These are phyloP conservation scores for Linum usitatissimum DNA, from an alignment of 345 rosid species.

Conservation along the genomic window DNA sequence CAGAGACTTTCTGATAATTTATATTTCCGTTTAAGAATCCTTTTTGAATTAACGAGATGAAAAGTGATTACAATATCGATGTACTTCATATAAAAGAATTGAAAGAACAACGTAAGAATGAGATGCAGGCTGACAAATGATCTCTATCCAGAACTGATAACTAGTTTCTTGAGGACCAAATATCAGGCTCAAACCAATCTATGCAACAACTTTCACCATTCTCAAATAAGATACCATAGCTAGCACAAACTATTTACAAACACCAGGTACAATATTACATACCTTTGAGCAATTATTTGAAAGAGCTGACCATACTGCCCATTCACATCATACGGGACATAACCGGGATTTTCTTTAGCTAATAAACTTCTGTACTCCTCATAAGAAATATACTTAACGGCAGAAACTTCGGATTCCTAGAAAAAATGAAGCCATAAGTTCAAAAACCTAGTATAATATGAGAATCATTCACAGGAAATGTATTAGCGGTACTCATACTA, in stretches of 20 bases:
- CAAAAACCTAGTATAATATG: neutral
- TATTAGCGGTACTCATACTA: neutral
- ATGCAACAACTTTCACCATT: neutral
- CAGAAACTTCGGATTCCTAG: slow-evolving; percentile 86
- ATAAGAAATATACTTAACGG: slow-evolving; percentile 58
- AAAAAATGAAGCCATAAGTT: slow-evolving; percentile 11
- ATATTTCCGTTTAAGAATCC: too few species aligned
- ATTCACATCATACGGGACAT: slow-evolving; percentile 63
- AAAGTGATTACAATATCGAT: too few species aligned
- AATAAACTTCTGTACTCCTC: slow-evolving; percentile 53
- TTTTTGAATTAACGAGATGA: too few species aligned
- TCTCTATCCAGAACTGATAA: too few species aligned
- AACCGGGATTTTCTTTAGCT: slow-evolving; percentile 61
- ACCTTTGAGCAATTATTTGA: slow-evolving; percentile 59
- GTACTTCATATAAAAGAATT: too few species aligned
- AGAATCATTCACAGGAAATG: neutral
- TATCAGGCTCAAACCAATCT: neutral
- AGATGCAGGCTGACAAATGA: too few species aligned
- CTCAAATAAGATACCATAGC: neutral
- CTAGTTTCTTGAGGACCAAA: too few species aligned
- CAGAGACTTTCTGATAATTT: neutral
- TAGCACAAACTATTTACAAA: neutral
- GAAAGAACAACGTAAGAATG: too few species aligned
- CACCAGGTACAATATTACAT: slow-evolving; percentile 7
- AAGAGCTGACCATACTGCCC: slow-evolving; percentile 69